A percentile compares a stretch with the other conserved stretches of the same genome.
These are phyloP conservation scores for Paraphoma chrysanthemicola DNA, from an alignment of 2,329 filamentous ascomycete species.

Conservation along the genomic window DNA sequence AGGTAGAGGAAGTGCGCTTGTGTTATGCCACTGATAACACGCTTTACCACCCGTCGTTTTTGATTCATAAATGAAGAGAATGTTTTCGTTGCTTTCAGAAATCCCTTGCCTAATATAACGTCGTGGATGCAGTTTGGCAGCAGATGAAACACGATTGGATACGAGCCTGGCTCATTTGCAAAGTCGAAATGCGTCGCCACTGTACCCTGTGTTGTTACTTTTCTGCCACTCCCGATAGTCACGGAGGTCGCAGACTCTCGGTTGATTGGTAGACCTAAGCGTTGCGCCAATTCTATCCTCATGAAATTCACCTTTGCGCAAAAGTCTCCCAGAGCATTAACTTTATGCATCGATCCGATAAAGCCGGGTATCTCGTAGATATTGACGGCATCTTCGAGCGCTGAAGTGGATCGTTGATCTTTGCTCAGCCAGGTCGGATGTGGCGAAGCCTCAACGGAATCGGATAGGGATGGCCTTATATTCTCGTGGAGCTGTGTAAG, in stretches of 20 bases:
- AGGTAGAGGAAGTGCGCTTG: conserved; percentile 9
- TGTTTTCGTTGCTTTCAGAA: conserved; percentile 13
- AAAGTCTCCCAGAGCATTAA: too few species aligned
- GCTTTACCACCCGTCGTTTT: conserved; percentile 6
- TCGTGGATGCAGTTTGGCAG: conserved; percentile 13
- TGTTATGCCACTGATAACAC: background rate
- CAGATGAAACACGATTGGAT: conserved; percentile 10
- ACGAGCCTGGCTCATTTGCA: background rate
- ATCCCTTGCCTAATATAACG: conserved; percentile 13
- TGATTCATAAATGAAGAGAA: conserved; percentile 8
- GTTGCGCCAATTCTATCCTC: too few species aligned
- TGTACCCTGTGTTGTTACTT: conserved; percentile 6
- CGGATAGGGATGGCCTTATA: too few species aligned
- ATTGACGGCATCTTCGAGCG: too few species aligned
- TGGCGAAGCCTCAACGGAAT: too few species aligned
- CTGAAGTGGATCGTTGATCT: too few species aligned
- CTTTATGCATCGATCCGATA: too few species aligned
- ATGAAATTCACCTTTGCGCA: too few species aligned
- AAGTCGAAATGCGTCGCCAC: conserved; percentile 6
- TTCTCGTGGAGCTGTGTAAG: conserved; percentile 10
- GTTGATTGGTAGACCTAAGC: conserved; percentile 5
- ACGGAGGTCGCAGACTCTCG: background rate
- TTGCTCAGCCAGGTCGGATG: too few species aligned
- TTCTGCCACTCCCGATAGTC: conserved; percentile 7
- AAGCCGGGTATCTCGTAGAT: too few species aligned